Percentiles rank a stretch among this genome's conserved stretches.
These are phyloP conservation scores for Vitis rupestris DNA, from an alignment of 164 flowering plant genomes.

Conservation along the genomic window DNA sequence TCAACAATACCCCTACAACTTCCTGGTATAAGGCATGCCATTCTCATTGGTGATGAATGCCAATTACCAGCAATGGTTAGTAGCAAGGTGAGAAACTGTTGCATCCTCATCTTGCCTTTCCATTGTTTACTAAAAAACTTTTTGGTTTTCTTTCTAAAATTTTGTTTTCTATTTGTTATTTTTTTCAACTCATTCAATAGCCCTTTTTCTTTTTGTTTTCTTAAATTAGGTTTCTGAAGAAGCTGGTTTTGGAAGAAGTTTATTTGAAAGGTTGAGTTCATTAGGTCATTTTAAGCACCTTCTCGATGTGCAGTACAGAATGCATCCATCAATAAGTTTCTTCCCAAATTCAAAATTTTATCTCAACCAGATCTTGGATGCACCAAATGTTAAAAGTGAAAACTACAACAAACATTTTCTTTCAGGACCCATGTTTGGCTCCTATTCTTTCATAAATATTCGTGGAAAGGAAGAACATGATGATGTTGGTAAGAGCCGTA, in stretches of 20 bases:
- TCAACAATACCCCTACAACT: slow-evolving; percentile 53
- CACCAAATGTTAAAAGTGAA: slow-evolving; percentile 22
- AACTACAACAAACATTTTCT: slow-evolving; percentile 29
- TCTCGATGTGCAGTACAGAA: slow-evolving; percentile 46
- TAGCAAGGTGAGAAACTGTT: slow-evolving; percentile 36
- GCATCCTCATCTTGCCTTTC: not conserved
- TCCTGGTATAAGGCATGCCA: slow-evolving; percentile 37
- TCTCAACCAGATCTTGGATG: slow-evolving; percentile 29
- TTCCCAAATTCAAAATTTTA: slow-evolving; percentile 50
- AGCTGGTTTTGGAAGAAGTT: slow-evolving; percentile 48
- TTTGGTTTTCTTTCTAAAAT: not conserved
- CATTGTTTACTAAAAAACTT: not conserved
- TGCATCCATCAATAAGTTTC: slow-evolving; percentile 51
- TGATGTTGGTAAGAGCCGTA: slow-evolving; percentile 37
- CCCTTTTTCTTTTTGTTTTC: not conserved
- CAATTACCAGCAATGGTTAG: slow-evolving; percentile 59
- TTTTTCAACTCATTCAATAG: not conserved
- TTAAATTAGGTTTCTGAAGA: slow-evolving; percentile 25
- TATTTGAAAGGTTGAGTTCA: slow-evolving; percentile 43
- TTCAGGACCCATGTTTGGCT: slow-evolving; percentile 43
- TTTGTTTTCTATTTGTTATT: not conserved
- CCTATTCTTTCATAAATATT: slow-evolving; percentile 52
- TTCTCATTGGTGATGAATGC: slow-evolving; percentile 60
- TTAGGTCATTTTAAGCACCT: slow-evolving; percentile 42
- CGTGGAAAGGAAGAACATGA: slow-evolving; percentile 45